A percentile compares a stretch with the other conserved stretches of the same genome.
Conservation (phyloP, 2,329 filamentous ascomycete genomes). For the Aspergillus sp. region DNA sequence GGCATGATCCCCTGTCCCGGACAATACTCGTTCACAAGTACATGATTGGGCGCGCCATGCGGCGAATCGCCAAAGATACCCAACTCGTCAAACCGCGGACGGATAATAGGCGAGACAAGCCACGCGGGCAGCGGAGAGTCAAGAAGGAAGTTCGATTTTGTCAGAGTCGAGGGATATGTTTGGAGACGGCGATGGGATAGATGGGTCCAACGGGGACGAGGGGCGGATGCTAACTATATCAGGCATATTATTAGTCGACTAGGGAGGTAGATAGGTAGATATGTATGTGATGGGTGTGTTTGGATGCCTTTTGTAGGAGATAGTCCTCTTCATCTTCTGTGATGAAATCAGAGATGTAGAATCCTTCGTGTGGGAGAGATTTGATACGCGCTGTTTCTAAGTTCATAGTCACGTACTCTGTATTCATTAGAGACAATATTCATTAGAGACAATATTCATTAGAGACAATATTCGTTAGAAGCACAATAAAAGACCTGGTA, state of each 20-base stretch:
- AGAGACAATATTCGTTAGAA: not conserved
- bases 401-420: not conserved
- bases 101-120: constrained; percentile 61
- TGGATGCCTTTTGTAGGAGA: constrained; percentile 60
- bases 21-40: constrained; percentile 85
- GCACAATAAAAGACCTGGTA: not conserved
- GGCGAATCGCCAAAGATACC: constrained; percentile 56
- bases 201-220: constrained; percentile 73
- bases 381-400: constrained; percentile 26
- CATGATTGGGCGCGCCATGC: constrained; percentile 75
- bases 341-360: constrained; percentile 83
- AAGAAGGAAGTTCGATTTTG: constrained; percentile 65
- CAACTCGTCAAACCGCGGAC: constrained; percentile 42
- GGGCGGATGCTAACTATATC: constrained; percentile 45
- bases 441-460: too few relatives aligned
- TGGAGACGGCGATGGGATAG: constrained; percentile 85
- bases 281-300: not conserved
- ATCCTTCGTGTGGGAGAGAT: constrained; percentile 45
- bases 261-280: not conserved
- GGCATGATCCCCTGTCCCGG: constrained; percentile 92
- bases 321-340: constrained; percentile 61
- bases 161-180: constrained; percentile 78
- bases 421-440: too few relatives aligned
- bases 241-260: not conserved
- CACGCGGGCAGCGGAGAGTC: constrained; percentile 63